Evolutionary conservation across 192 early-diverging fungal species (phyloP).

Genomic region (Powellomyces hirtus): DNA sequence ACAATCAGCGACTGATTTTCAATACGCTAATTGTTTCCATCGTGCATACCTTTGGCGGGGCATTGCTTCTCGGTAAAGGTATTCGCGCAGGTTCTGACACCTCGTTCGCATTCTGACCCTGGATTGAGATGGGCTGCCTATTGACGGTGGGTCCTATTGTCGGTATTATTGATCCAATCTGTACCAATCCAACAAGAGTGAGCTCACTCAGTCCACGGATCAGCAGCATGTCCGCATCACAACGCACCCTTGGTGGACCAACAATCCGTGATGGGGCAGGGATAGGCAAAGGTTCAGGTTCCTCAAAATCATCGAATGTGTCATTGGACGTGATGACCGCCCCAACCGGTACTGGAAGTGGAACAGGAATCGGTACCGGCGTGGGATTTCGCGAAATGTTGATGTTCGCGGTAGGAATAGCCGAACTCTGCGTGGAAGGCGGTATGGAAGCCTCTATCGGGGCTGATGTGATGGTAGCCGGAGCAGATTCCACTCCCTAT

Average conservation of each 20-base stretch:
- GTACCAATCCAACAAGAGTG: background rate
- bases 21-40: background rate
- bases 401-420: too few relatives aligned
- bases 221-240: background rate
- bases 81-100: background rate
- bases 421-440: background rate
- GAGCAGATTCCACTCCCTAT: background rate
- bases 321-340: background rate
- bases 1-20: background rate
- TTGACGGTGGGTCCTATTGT: background rate
- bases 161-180: background rate
- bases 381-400: background rate
- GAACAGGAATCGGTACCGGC: background rate
- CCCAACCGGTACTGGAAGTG: background rate
- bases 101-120: background rate
- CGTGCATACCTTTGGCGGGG: background rate
- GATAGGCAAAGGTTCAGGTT: background rate
- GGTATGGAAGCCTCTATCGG: background rate
- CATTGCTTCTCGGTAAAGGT: background rate
- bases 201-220: background rate
- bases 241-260: background rate
- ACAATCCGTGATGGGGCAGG: background rate
- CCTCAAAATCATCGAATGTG: background rate
- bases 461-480: background rate
- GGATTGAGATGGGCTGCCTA: background rate